Evolutionary conservation across 306 rosid genomes (phyloP).

Genomic region (Cucumis hystrix): DNA sequence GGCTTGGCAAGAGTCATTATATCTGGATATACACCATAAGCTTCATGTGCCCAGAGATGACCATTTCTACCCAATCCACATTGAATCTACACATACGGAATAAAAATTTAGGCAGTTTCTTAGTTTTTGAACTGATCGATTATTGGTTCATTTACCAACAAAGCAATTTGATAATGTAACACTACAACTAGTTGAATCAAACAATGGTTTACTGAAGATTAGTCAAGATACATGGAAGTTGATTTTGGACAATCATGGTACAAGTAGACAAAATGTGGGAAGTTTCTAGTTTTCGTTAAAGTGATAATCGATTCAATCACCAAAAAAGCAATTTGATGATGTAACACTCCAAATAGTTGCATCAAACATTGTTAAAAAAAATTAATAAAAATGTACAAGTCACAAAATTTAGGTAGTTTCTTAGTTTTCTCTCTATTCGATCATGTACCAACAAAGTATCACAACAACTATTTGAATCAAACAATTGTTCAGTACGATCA

Average conservation of each 20-base stretch:
- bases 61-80: conserved; percentile 93
- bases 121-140: neutral
- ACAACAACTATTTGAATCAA: neutral
- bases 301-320: neutral
- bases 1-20: conserved; percentile 96
- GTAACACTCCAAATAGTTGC: neutral
- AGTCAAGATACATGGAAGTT: neutral
- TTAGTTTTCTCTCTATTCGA: neutral
- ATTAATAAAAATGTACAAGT: neutral
- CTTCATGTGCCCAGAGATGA: conserved; percentile 77
- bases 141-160: neutral
- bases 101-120: neutral
- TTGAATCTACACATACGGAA: conserved; percentile 46
- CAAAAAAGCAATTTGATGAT: neutral
- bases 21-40: conserved; percentile 63
- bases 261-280: no score
- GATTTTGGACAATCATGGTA: no score
- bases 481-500: neutral
- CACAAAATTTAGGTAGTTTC: neutral
- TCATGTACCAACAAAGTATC: neutral
- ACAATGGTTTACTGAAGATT: neutral
- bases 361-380: neutral
- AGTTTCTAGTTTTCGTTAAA: neutral
- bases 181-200: neutral
- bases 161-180: neutral